Evolutionary conservation across 2,329 filamentous ascomycete genomes (phyloP), one percentile per base, ranked within the genome.

Genomic region (Lecanicillium sp.): DNA sequence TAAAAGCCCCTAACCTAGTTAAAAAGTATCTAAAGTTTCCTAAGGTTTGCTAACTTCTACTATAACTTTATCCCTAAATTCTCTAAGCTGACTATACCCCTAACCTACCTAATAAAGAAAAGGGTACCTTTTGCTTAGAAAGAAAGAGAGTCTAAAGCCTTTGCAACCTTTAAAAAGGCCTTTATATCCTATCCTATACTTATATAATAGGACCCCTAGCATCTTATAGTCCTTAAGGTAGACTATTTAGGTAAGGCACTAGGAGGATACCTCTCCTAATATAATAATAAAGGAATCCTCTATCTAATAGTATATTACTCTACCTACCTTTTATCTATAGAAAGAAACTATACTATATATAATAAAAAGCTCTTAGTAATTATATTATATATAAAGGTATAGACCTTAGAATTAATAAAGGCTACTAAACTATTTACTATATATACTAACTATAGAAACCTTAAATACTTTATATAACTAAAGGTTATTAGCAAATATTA

Each of bases 1-100:
- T 43, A 33, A 28, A 20, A 33, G 33, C n/a, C 31, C 14, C 36
- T 28, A 17, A 17, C n/a, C n/a, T 17, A 15, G 14, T 15, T 41
- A 29, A 36, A 34, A 25, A 36, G 37, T 29, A 30, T 42, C n/a
- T 40, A 37, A 31, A 29, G 15, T 8, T 46, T 46, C 25, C 14
- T 46, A 37, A 19, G 37, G 2, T 42, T 42, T 41, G 34, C 17
- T 14, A 44, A 42, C n/a, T 46, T 46, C 29, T 46, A 44, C 32
- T 37, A 38, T 13, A 30, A 35, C 6, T 46, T 46, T 46, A 46
- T 46, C 20, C 11, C 10, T 5, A 33, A 40, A 10, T 46, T 37
- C 29, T 41, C 20, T 31, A 18, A 17, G n/a, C 39, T 40, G 22
- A 37, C 28, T 32, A 30, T 13, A 14, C 22, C 29, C 7, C 25